These are phyloP conservation scores for Amanita subjunquillea DNA, from an alignment of 768 basidiomycete species.

Conservation along the genomic window DNA sequence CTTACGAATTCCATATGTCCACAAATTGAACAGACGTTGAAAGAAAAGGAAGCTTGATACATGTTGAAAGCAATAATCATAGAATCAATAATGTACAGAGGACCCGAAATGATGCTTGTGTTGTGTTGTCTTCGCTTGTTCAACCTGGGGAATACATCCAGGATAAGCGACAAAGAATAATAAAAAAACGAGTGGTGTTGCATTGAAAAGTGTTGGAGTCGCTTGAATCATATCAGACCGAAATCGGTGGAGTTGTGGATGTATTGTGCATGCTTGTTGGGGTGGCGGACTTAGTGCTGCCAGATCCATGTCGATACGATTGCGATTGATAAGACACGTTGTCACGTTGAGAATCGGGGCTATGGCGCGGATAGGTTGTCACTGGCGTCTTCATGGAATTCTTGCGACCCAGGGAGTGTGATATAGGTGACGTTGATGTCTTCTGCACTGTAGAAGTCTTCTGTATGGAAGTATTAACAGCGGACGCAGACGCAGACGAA, in stretches of 20 bases:
- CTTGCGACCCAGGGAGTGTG: neutral
- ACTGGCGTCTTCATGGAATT: neutral
- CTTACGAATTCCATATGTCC: slow-evolving; percentile 1
- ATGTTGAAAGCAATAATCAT: slow-evolving; percentile 5
- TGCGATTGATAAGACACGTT: neutral
- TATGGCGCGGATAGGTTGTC: neutral
- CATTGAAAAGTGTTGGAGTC: neutral
- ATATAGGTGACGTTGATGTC: neutral
- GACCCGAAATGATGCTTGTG: slow-evolving; percentile 7
- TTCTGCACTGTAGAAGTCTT: neutral
- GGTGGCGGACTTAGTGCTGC: neutral
- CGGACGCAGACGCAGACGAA: slow-evolving; percentile 1
- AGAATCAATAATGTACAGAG: slow-evolving; percentile 3
- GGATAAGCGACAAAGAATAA: neutral
- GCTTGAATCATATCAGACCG: neutral
- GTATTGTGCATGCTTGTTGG: neutral
- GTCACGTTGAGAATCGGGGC: slow-evolving; percentile 1
- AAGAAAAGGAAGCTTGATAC: neutral
- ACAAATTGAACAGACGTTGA: neutral
- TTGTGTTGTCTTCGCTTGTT: slow-evolving; percentile 6
- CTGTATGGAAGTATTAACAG: neutral
- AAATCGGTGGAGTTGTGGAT: slow-evolving; percentile 1
- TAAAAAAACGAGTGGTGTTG: neutral
- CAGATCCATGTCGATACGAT: slow-evolving; percentile 3
- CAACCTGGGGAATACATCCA: slow-evolving; percentile 2